Percentiles rank a stretch among this genome's conserved stretches.
phyloP scores from a whole-genome alignment of 768 basidiomycete genomes.

The Kwoniella europaea region DNA sequence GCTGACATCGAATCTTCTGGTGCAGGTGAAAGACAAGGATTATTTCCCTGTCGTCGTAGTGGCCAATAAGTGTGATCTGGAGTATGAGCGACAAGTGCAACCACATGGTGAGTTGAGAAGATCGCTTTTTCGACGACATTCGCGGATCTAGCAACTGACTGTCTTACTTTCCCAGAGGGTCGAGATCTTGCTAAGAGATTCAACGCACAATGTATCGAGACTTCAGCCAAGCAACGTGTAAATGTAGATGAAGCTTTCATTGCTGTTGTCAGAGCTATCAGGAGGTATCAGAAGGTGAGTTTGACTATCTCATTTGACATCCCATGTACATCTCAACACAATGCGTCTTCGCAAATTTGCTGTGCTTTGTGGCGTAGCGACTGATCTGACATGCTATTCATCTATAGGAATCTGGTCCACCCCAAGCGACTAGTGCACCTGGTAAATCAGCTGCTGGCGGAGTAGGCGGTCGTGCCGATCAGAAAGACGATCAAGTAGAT shows the following conservation, averaged over 20 bases:
- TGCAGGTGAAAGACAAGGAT: conserved; percentile 92
- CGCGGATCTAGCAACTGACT: too few species aligned
- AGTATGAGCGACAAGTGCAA: conserved; percentile 94
- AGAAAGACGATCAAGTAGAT: conserved; percentile 49
- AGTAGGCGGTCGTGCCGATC: conserved; percentile 43
- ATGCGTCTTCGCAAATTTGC: background rate
- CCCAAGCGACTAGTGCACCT: conserved; percentile 32
- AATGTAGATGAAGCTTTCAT: conserved; percentile 96
- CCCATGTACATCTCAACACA: background rate
- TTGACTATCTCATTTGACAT: background rate
- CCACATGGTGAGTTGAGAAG: conserved; percentile 71
- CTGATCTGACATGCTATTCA: too few species aligned
- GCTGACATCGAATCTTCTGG: background rate
- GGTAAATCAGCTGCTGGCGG: conserved; percentile 40
- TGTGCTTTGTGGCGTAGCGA: too few species aligned
- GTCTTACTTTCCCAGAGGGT: conserved; percentile 64
- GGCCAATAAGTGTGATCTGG: conserved; percentile 97
- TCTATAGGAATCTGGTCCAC: conserved; percentile 54
- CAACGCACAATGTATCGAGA: conserved; percentile 92
- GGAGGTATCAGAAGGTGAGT: conserved; percentile 85
- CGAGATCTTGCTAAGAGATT: conserved; percentile 94
- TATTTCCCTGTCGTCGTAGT: conserved; percentile 93
- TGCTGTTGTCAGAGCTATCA: conserved; percentile 89
- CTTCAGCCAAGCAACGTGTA: conserved; percentile 93
- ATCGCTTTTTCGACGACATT: too few species aligned